Percentiles rank a stretch among this genome's conserved stretches.
These are phyloP conservation scores for Astrothelium subdiscretum DNA, from an alignment of 495 filamentous ascomycete species.

Conservation along the genomic window DNA sequence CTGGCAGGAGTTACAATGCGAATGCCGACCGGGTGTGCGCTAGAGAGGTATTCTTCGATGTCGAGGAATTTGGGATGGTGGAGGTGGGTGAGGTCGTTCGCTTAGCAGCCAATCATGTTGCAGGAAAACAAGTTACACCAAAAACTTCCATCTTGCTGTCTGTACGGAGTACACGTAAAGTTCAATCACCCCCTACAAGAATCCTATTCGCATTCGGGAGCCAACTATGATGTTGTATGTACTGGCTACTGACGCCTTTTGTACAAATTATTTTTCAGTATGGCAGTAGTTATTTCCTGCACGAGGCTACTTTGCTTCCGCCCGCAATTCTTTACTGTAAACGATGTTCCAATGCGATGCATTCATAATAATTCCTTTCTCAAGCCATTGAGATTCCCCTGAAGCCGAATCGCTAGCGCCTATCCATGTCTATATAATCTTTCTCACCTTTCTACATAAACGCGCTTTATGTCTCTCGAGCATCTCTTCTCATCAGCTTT, in stretches of 20 bases:
- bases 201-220: too few relatives aligned
- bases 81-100: background rate
- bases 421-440: too few relatives aligned
- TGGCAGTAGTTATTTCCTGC: too few relatives aligned
- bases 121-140: background rate
- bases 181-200: too few relatives aligned
- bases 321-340: too few relatives aligned
- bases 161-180: background rate
- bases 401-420: too few relatives aligned
- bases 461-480: background rate
- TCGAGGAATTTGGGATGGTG: background rate
- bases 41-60: background rate
- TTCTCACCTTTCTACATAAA: background rate
- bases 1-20: background rate
- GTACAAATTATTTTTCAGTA: too few relatives aligned
- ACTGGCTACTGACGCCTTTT: too few relatives aligned
- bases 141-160: background rate
- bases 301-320: too few relatives aligned
- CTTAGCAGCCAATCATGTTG: background rate
- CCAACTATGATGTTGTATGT: too few relatives aligned
- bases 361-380: too few relatives aligned
- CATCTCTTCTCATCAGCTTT: background rate
- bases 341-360: background rate
- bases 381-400: too few relatives aligned
- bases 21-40: background rate